phyloP scores from a whole-genome alignment of 2,329 filamentous ascomycete species.

The Claviceps sp. region DNA sequence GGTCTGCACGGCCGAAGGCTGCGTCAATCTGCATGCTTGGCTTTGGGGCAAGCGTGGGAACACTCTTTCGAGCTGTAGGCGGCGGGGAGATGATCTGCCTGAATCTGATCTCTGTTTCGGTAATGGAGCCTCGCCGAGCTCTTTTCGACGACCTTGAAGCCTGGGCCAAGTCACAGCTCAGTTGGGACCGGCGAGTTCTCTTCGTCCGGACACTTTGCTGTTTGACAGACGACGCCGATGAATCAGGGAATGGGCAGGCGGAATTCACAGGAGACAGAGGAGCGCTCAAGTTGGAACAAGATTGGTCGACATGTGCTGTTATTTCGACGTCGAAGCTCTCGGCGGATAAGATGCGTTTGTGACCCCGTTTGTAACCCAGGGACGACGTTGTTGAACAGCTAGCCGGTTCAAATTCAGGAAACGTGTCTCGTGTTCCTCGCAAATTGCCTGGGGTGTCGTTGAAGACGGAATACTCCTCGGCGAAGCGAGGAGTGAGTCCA shows the following conservation, averaged over 20 bases:
- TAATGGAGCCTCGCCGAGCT: slow-evolving; percentile 25
- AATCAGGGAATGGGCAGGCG: slow-evolving; percentile 43
- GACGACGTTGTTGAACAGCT: slow-evolving; percentile 19
- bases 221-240: slow-evolving; percentile 31
- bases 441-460: slow-evolving; percentile 49
- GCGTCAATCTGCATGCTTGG: slow-evolving; percentile 46
- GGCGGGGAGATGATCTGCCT: slow-evolving; percentile 47
- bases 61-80: slow-evolving; percentile 40
- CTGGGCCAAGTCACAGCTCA: slow-evolving; percentile 16
- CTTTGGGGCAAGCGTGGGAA: slow-evolving; percentile 40
- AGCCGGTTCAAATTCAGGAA: slow-evolving; percentile 30
- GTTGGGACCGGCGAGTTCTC: slow-evolving; percentile 11
- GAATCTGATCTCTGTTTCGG: slow-evolving; percentile 20
- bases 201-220: slow-evolving; percentile 17
- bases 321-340: slow-evolving; percentile 36
- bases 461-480: slow-evolving; percentile 53
- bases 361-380: slow-evolving; percentile 30
- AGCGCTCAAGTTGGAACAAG: slow-evolving; percentile 37
- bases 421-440: slow-evolving; percentile 29
- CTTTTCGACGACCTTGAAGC: slow-evolving; percentile 26
- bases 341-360: slow-evolving; percentile 38
- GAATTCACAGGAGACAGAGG: slow-evolving; percentile 47
- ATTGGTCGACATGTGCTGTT: slow-evolving; percentile 49
- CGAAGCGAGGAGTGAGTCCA: slow-evolving; percentile 48
- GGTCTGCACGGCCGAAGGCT: slow-evolving; percentile 37